These are phyloP conservation scores for Sextonia rubra DNA, from an alignment of 164 flowering plant species.

Conservation along the genomic window DNA sequence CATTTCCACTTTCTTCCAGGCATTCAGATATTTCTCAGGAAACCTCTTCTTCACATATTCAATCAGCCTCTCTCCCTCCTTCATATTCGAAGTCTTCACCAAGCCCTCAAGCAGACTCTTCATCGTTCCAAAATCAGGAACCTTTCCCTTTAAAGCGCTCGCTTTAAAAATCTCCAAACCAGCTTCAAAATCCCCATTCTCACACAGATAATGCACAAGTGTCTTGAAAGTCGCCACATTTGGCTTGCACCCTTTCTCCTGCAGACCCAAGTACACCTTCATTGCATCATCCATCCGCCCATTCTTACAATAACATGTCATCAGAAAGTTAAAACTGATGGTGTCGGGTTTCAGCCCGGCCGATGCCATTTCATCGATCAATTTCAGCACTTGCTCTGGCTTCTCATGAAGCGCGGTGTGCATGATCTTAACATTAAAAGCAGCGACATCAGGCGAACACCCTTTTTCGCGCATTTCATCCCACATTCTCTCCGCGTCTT, in stretches of 20 bases:
- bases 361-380: constrained; percentile 65
- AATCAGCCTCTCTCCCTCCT: constrained; percentile 53
- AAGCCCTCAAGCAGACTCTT: constrained; percentile 61
- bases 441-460: constrained; percentile 47
- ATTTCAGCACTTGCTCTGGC: constrained; percentile 40
- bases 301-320: constrained; percentile 50
- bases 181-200: constrained; percentile 34
- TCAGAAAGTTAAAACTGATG: constrained; percentile 53
- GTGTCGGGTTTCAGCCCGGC: constrained; percentile 57
- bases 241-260: constrained; percentile 42
- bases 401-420: constrained; percentile 28
- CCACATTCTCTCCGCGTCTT: constrained; percentile 67
- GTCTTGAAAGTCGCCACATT: constrained; percentile 74
- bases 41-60: constrained; percentile 57
- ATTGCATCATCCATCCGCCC: constrained; percentile 65
- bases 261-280: constrained; percentile 53
- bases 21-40: constrained; percentile 45
- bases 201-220: constrained; percentile 42
- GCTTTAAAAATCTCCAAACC: constrained; percentile 56
- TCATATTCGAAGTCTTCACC: constrained; percentile 39
- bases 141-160: constrained; percentile 51
- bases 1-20: constrained; percentile 62
- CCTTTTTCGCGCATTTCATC: constrained; percentile 51
- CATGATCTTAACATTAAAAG: constrained; percentile 64
- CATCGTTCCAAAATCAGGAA: constrained; percentile 57